These are phyloP conservation scores for Saccharomycopsis oosterbeekiorum DNA, from an alignment of 805 yeast species.

Conservation along the genomic window DNA sequence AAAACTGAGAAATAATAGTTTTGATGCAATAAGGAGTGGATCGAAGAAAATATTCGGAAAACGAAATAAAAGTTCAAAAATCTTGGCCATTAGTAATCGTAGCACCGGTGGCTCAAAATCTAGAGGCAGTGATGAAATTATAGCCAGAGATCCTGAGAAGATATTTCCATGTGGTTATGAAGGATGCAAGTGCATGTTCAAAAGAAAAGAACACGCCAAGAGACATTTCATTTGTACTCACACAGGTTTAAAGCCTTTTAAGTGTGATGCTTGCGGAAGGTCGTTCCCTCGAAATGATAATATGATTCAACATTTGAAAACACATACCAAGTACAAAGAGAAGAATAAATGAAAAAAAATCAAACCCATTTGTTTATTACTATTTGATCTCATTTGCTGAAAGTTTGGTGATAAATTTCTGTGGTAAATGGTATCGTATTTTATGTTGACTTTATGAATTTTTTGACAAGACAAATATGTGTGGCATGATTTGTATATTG, in stretches of 20 bases:
- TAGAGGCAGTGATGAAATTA: neutral
- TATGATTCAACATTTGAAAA: slow-evolving; percentile 52
- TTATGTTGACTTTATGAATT: no score
- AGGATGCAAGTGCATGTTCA: slow-evolving; percentile 35
- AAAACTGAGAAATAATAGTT: neutral
- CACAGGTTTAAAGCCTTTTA: slow-evolving; percentile 48
- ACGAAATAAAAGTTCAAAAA: neutral
- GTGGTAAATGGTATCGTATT: neutral
- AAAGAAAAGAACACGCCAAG: slow-evolving; percentile 56
- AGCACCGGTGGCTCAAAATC: slow-evolving; percentile 1
- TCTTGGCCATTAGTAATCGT: slow-evolving; percentile 1
- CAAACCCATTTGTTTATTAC: no score
- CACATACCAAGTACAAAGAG: slow-evolving; percentile 27
- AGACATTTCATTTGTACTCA: slow-evolving; percentile 62
- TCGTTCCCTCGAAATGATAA: slow-evolving; percentile 61
- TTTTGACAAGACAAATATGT: neutral
- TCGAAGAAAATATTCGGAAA: neutral
- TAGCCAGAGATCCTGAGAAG: slow-evolving; percentile 22
- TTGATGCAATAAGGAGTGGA: neutral
- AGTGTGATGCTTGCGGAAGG: slow-evolving; percentile 47
- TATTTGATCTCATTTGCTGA: no score
- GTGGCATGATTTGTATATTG: neutral
- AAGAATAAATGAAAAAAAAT: neutral
- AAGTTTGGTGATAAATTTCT: no score
- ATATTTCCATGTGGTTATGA: slow-evolving; percentile 27